Evolutionary conservation across 805 yeast species (phyloP).

Genomic region (Candida arabinofermentans): DNA sequence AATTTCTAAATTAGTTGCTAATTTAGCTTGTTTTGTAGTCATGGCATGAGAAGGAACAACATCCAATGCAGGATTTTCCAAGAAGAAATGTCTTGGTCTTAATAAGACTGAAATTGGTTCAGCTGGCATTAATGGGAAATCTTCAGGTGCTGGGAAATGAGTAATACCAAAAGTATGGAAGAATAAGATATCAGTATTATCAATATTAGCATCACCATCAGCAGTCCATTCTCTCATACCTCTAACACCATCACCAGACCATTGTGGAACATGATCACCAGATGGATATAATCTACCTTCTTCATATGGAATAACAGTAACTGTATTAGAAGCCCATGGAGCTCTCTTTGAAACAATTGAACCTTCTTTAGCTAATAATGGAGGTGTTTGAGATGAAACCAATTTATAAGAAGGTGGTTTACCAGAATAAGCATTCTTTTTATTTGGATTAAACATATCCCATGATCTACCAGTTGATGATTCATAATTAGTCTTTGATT

Average conservation of each 20-base stretch:
- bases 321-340: conserved; percentile 68
- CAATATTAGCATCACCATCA: conserved; percentile 53
- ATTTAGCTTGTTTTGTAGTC: conserved; percentile 43
- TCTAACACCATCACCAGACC: conserved; percentile 63
- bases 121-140: conserved; percentile 86
- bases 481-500: conserved; percentile 59
- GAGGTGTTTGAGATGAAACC: conserved; percentile 71
- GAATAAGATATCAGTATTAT: conserved; percentile 66
- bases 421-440: conserved; percentile 63
- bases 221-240: conserved; percentile 71
- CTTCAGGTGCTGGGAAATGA: conserved; percentile 87
- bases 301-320: conserved; percentile 66
- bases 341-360: conserved; percentile 78
- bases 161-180: conserved; percentile 84
- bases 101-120: conserved; percentile 72
- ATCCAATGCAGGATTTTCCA: conserved; percentile 74
- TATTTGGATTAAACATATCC: conserved; percentile 73
- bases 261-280: conserved; percentile 72
- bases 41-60: conserved; percentile 60
- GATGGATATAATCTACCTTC: conserved; percentile 78
- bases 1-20: conserved; percentile 35
- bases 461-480: conserved; percentile 66
- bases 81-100: conserved; percentile 77
- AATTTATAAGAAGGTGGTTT: conserved; percentile 75
- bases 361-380: conserved; percentile 68